phyloP scores from a whole-genome alignment of 371 early-diverging fungal species.

The Syncephalastrum contaminatum region DNA sequence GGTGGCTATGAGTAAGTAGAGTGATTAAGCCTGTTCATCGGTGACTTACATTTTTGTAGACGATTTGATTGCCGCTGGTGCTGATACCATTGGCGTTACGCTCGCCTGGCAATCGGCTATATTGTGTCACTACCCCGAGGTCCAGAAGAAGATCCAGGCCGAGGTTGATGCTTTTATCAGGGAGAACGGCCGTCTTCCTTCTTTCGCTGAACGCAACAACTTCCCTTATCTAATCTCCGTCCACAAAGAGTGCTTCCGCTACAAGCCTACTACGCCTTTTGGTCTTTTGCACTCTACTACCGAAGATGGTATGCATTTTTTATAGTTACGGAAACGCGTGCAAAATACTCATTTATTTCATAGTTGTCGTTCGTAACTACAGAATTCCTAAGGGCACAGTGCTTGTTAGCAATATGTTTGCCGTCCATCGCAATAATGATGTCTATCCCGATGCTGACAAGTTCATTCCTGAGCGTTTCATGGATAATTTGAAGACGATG shows the following conservation, averaged over 20 bases:
- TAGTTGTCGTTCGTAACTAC: conserved; percentile 17
- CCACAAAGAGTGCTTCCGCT: conserved; percentile 15
- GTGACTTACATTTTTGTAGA: background rate
- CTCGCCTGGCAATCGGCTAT: conserved; percentile 9
- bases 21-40: background rate
- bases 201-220: conserved; percentile 9
- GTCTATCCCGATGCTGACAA: conserved; percentile 7
- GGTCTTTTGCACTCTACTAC: conserved; percentile 10
- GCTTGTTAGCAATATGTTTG: conserved; percentile 17
- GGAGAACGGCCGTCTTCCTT: conserved; percentile 9
- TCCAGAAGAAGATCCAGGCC: conserved; percentile 11
- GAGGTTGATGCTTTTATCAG: conserved; percentile 10
- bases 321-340: no score
- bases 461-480: conserved; percentile 23
- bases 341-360: no score
- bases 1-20: conserved; percentile 13
- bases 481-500: conserved; percentile 10
- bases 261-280: background rate
- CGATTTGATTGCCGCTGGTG: conserved; percentile 13
- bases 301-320: conserved; percentile 8
- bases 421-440: conserved; percentile 10
- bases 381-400: conserved; percentile 27
- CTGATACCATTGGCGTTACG: conserved; percentile 10
- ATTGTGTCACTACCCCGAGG: conserved; percentile 11
- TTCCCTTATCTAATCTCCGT: conserved; percentile 12